These are phyloP conservation scores for Thamnidium elegans DNA, from an alignment of 192 early-diverging fungal genomes.

Conservation along the genomic window DNA sequence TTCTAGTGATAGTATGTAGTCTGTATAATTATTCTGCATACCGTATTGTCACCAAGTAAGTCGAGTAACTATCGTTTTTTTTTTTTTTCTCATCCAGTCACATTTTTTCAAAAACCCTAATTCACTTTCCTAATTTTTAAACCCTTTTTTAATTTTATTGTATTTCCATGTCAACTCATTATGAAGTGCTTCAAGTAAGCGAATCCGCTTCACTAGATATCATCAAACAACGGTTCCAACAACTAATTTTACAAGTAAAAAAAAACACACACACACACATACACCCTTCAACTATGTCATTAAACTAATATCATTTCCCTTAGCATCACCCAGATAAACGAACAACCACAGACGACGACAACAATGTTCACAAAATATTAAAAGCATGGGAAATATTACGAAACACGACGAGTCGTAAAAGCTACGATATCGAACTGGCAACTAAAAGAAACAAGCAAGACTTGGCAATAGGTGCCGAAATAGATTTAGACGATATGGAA, in stretches of 20 bases:
- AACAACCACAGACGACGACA: conserved; percentile 5
- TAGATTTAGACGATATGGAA: conserved; percentile 83
- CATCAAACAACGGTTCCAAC: conserved; percentile 57
- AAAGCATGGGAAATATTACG: conserved; percentile 58
- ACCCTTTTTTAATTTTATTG: not conserved
- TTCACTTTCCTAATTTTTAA: too few relatives aligned
- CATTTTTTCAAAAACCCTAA: not conserved
- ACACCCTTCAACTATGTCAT: not conserved
- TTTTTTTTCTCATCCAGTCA: not conserved
- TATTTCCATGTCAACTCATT: conserved; percentile 33
- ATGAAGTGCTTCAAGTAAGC: conserved; percentile 52
- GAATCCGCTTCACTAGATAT: conserved; percentile 39
- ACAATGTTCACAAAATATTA: conserved; percentile 38
- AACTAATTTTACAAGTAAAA: conserved; percentile 51
- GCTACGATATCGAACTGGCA: conserved; percentile 52
- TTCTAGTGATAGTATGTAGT: too few relatives aligned
- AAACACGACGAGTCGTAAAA: conserved; percentile 38
- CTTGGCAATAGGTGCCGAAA: conserved; percentile 66
- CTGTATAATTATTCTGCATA: too few relatives aligned
- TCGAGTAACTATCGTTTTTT: not conserved
- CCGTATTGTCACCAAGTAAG: too few relatives aligned
- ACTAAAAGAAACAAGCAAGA: conserved; percentile 41
- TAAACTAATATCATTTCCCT: not conserved
- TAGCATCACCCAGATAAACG: conserved; percentile 62
- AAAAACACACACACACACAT: not conserved